Percentiles rank a stretch among this genome's conserved stretches.
These are phyloP conservation scores for Pseudevernia furfuracea DNA, from an alignment of 495 filamentous ascomycete genomes.

Conservation along the genomic window DNA sequence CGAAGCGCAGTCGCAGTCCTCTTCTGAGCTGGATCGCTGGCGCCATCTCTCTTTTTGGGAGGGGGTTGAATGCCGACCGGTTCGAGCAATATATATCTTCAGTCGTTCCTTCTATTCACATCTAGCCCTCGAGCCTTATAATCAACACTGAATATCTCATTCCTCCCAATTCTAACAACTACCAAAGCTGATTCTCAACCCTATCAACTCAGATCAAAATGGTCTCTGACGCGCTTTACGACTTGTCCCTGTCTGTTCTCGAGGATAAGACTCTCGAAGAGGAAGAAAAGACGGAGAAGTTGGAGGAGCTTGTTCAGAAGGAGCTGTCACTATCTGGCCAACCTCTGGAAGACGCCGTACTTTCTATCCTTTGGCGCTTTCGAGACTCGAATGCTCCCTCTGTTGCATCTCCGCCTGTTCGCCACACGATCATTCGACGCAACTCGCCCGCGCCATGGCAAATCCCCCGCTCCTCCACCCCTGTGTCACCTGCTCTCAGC, in stretches of 20 bases:
- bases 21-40: conserved; percentile 1
- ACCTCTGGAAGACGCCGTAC: conserved; percentile 77
- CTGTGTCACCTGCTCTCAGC: conserved; percentile 67
- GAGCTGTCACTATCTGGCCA: conserved; percentile 70
- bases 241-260: conserved; percentile 80
- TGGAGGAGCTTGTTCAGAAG: conserved; percentile 76
- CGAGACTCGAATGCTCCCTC: conserved; percentile 68
- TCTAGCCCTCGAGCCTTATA: conserved; percentile 3
- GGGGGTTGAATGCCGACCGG: conserved; percentile 10
- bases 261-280: conserved; percentile 77
- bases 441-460: conserved; percentile 94
- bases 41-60: not conserved
- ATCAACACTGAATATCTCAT: not conserved
- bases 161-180: not conserved
- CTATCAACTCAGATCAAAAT: conserved; percentile 37
- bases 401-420: conserved; percentile 70
- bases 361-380: conserved; percentile 89
- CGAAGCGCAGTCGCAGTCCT: conserved; percentile 5
- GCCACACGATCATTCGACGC: conserved; percentile 81
- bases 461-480: conserved; percentile 59
- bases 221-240: conserved; percentile 88
- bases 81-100: conserved; percentile 5
- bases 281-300: conserved; percentile 89
- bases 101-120: conserved; percentile 15
- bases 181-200: not conserved